These are phyloP conservation scores for Saccharomycopsis phalli DNA, from an alignment of 1,139 yeast genomes.

Conservation along the genomic window DNA sequence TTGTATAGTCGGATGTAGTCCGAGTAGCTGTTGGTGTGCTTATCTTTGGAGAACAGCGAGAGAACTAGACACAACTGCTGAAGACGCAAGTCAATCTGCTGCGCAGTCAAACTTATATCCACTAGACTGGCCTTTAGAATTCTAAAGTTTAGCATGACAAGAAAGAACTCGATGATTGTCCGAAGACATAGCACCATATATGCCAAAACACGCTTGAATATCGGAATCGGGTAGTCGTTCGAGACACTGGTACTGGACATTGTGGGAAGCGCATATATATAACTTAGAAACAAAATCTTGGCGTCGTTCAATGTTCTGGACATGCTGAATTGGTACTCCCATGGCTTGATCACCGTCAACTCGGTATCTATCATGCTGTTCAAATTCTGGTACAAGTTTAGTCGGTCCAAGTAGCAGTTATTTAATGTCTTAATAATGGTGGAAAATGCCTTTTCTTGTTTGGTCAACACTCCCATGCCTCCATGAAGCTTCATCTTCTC, in stretches of 20 bases:
- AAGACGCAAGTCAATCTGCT: constrained; percentile 71
- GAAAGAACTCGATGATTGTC: constrained; percentile 29
- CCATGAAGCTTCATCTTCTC: constrained; percentile 23
- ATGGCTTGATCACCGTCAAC: constrained; percentile 14
- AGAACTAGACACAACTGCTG: constrained; percentile 79
- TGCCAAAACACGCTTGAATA: constrained; percentile 14
- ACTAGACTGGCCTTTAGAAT: constrained; percentile 28
- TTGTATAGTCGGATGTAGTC: constrained; percentile 88
- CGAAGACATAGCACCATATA: constrained; percentile 24
- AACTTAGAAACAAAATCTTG: constrained; percentile 10
- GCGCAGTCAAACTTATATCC: constrained; percentile 53
- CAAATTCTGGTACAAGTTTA: constrained; percentile 10
- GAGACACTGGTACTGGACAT: constrained; percentile 2
- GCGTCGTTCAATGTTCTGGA: constrained; percentile 8
- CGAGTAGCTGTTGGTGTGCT: constrained; percentile 32
- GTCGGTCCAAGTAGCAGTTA: constrained; percentile 15
- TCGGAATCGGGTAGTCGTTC: not conserved
- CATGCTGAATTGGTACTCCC: constrained; percentile 16
- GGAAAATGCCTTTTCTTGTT: constrained; percentile 15
- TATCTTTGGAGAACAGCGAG: constrained; percentile 58
- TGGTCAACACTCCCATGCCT: constrained; percentile 7
- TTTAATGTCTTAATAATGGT: constrained; percentile 12
- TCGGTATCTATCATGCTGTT: not conserved
- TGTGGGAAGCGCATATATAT: constrained; percentile 16
- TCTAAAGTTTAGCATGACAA: constrained; percentile 32